Conservation (phyloP, 805 yeast genomes). For the Candida verbasci region DNA sequence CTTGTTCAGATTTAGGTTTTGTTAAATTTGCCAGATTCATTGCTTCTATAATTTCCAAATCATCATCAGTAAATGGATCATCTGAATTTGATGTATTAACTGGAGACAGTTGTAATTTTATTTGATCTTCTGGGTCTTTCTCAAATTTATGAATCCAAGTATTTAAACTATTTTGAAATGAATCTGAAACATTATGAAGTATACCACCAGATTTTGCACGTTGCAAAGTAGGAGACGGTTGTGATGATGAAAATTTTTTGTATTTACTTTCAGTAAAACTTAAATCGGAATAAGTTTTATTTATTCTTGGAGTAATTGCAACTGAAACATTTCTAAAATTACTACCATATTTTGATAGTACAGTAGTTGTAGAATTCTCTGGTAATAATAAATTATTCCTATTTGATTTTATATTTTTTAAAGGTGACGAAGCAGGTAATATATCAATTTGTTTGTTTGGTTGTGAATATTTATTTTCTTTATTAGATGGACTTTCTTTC, state of each 20-base stretch:
- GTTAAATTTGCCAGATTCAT: too few relatives aligned
- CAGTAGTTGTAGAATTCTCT: slow-evolving; percentile 28
- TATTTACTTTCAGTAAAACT: slow-evolving; percentile 13
- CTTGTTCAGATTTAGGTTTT: not conserved
- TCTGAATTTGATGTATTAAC: slow-evolving; percentile 10
- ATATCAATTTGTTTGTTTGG: slow-evolving; percentile 1
- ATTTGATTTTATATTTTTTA: slow-evolving; percentile 20
- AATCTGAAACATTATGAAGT: slow-evolving; percentile 5
- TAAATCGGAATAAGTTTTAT: slow-evolving; percentile 31
- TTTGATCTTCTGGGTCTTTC: slow-evolving; percentile 4
- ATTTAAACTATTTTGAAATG: slow-evolving; percentile 13
- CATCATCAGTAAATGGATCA: slow-evolving; percentile 30
- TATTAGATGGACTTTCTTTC: slow-evolving; percentile 35
- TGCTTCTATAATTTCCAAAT: slow-evolving; percentile 14
- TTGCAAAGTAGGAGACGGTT: slow-evolving; percentile 29
- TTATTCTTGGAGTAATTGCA: slow-evolving; percentile 24
- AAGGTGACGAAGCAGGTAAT: slow-evolving; percentile 40
- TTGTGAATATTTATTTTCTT: slow-evolving; percentile 26
- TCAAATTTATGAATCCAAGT: slow-evolving; percentile 30
- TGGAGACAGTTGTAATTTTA: not conserved
- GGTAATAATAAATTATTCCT: slow-evolving; percentile 8
- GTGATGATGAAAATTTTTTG: slow-evolving; percentile 11
- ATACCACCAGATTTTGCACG: slow-evolving; percentile 36
- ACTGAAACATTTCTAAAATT: slow-evolving; percentile 27
- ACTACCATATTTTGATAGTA: slow-evolving; percentile 41